phyloP scores from a whole-genome alignment of 225 moss, liverwort and hornwort species.

The Straminergon stramineum region DNA sequence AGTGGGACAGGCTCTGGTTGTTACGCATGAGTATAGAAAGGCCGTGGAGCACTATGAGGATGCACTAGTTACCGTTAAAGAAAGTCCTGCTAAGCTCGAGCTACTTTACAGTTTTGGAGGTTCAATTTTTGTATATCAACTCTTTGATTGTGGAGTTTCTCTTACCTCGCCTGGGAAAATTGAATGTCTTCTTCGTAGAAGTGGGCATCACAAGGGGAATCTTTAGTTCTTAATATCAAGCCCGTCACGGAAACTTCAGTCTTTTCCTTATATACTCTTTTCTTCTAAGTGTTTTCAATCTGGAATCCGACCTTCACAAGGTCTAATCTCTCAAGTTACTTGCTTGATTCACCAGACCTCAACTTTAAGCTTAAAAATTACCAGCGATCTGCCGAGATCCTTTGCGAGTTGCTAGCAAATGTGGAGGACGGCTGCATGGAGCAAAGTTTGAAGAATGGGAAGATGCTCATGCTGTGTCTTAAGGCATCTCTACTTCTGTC shows the following conservation, averaged over 20 bases:
- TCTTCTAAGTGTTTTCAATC: neutral
- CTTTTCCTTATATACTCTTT: neutral
- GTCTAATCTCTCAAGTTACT: neutral
- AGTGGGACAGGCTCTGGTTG: conserved; percentile 52
- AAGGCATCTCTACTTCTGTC: conserved; percentile 74
- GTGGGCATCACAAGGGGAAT: neutral
- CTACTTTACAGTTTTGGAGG: conserved; percentile 67
- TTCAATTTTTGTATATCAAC: neutral
- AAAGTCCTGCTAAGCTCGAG: conserved; percentile 28
- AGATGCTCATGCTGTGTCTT: conserved; percentile 57
- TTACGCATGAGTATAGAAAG: conserved; percentile 62
- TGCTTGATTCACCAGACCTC: conserved; percentile 35
- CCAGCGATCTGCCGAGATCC: conserved; percentile 41
- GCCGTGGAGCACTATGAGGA: conserved; percentile 63
- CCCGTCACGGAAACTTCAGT: too few species aligned
- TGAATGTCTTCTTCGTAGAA: neutral
- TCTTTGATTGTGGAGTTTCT: neutral
- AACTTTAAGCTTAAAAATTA: conserved; percentile 69
- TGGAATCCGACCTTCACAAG: neutral
- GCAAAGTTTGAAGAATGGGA: conserved; percentile 34
- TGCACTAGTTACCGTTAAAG: conserved; percentile 25
- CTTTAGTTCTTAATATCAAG: neutral
- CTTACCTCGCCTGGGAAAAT: neutral
- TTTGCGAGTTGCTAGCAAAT: conserved; percentile 52
- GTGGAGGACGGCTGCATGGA: conserved; percentile 43